Evolutionary conservation across 2,329 filamentous ascomycete genomes (phyloP).

Genomic region (Leptographium lundbergii): DNA sequence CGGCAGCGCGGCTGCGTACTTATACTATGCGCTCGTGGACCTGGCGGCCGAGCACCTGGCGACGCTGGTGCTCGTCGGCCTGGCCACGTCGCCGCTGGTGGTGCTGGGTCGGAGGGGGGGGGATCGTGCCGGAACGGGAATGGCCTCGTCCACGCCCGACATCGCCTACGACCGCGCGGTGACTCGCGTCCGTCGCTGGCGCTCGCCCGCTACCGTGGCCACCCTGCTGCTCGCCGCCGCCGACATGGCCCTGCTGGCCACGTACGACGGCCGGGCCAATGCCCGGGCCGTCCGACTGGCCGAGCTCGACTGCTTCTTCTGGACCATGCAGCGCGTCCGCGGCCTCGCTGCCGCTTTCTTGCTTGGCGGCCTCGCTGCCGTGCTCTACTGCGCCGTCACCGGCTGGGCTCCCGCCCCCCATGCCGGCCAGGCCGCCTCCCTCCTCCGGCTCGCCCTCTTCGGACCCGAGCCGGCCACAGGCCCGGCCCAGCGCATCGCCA

Average conservation of each 20-base stretch:
- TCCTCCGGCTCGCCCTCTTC: conserved; percentile 4
- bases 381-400: conserved; percentile 57
- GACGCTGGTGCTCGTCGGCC: conserved; percentile 60
- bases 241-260: conserved; percentile 53
- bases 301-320: conserved; percentile 61
- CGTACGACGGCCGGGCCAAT: conserved; percentile 55
- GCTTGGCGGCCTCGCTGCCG: conserved; percentile 48
- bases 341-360: conserved; percentile 50
- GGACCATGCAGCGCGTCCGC: conserved; percentile 53
- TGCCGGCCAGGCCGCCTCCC: neutral
- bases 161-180: conserved; percentile 4
- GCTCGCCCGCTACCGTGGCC: conserved; percentile 53
- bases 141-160: too few relatives aligned
- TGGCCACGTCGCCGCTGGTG: conserved; percentile 53
- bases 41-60: conserved; percentile 66
- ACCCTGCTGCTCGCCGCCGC: conserved; percentile 43
- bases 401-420: conserved; percentile 1
- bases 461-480: conserved; percentile 51
- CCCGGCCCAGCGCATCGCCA: conserved; percentile 54
- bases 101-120: conserved; percentile 48
- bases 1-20: conserved; percentile 54
- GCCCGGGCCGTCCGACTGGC: conserved; percentile 44
- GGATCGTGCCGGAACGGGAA: too few relatives aligned
- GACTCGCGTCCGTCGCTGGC: conserved; percentile 36
- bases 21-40: conserved; percentile 67